Base-by-base conservation (phyloP, 345 rosid genomes). In the Linum lewisii region DNA sequence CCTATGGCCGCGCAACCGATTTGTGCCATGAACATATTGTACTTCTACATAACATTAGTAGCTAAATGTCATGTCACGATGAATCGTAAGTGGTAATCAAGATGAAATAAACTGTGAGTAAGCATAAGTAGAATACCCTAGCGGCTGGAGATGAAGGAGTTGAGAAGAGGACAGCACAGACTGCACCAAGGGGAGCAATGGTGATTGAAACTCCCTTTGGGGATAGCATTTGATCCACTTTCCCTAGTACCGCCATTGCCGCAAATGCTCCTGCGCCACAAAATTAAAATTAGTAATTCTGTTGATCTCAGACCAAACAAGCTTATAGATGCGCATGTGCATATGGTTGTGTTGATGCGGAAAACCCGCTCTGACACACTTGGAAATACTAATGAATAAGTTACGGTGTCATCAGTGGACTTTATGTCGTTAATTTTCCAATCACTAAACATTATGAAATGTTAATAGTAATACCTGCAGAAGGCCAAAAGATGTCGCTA, bases 1-100 rank as follows among this genome's bases (percentile, higher is more conserved):
- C 97, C 98, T 5, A 86, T 77, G n/a, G 85, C 87, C 21, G 95
- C 93, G 68, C 98, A 91, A 21, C 95, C 98, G 42, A 86, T 81
- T 66, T 91, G 98, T 58, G 96, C 88, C 81, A 83, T 71, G 82
- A 91, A 91, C 72, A 91, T 75, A 63, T 91, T 88, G 87, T 88
- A 92, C 67, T 84, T 92, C 96, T 92, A 96, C 85, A 77, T 24
- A 49, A 13, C 6, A 20, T 7, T 6, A 23, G n/a, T n/a, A n/a
- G n/a, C n/a, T n/a, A n/a, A n/a, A n/a, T n/a, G n/a, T n/a, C n/a
- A n/a, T n/a, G n/a, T 32, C 13, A 20, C 20, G 19, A 14, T 20
- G 24, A 61, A 10, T n/a, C 24, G 1, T 18, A 22, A 54, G 18
- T 22, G 0, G 23, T 3, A 19, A 26, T 57, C 60, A 29, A 29